Evolutionary conservation across 441 rosid species (phyloP).

Genomic region (Jatropha podagrica): DNA sequence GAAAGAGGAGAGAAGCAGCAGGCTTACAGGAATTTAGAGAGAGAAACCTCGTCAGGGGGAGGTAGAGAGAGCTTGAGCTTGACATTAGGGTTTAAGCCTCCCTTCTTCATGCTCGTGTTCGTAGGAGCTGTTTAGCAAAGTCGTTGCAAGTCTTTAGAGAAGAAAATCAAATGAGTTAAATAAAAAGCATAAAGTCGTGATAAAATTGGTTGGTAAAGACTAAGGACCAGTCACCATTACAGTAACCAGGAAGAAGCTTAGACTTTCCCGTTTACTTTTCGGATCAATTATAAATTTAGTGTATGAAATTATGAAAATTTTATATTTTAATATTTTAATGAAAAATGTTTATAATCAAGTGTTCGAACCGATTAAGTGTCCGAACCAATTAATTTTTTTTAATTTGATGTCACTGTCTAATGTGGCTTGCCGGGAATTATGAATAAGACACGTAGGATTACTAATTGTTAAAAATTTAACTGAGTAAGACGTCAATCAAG

Average conservation of each 20-base stretch:
- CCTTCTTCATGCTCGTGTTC: conserved; percentile 45
- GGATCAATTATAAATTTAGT: no score
- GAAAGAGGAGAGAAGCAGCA: conserved; percentile 3
- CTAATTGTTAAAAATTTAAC: no score
- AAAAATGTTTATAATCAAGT: no score
- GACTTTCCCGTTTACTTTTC: conserved; percentile 18
- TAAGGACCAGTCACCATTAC: conserved; percentile 5
- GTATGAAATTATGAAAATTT: no score
- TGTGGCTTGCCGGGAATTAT: no score
- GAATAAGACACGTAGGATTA: no score
- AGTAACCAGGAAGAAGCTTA: conserved; percentile 8
- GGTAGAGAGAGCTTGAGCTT: conserved; percentile 69
- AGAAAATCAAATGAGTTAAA: neutral
- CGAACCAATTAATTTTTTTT: no score
- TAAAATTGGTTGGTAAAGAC: neutral
- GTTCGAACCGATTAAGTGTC: no score
- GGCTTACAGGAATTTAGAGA: conserved; percentile 70
- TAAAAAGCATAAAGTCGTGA: neutral
- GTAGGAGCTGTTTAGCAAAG: neutral
- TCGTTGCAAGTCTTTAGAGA: neutral
- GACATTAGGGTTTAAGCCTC: conserved; percentile 42
- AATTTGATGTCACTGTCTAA: no score
- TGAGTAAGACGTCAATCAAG: no score
- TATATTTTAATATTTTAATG: no score
- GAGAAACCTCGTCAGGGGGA: conserved; percentile 46